Percentiles rank a stretch among this genome's conserved stretches.
phyloP scores from a whole-genome alignment of 139 green algal species.

The Raphidocelis subcapitata region DNA sequence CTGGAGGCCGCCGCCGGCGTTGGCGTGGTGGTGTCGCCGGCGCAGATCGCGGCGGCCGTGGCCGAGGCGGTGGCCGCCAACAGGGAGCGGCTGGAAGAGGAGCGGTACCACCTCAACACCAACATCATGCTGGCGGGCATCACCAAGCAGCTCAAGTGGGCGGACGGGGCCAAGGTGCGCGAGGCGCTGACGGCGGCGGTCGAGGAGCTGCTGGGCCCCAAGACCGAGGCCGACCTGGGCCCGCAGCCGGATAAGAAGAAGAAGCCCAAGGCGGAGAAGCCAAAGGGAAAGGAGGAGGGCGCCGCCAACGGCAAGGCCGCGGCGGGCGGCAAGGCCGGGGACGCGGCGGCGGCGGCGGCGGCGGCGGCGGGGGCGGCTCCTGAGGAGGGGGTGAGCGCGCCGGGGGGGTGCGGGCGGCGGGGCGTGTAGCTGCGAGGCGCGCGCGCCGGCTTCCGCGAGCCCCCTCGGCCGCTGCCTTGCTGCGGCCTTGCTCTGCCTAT shows the following conservation, averaged over 20 bases:
- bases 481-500: too few relatives aligned
- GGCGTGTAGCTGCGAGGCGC: constrained; percentile 7
- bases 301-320: constrained; percentile 1
- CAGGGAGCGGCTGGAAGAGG: constrained; percentile 55
- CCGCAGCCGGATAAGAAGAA: constrained; percentile 67
- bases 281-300: neutral
- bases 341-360: too few relatives aligned
- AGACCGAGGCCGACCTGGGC: constrained; percentile 82
- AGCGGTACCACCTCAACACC: constrained; percentile 77
- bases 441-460: too few relatives aligned
- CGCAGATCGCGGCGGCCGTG: constrained; percentile 72
- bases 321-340: too few relatives aligned
- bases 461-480: too few relatives aligned
- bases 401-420: neutral
- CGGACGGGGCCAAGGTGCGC: constrained; percentile 56
- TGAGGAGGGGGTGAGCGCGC: constrained; percentile 12
- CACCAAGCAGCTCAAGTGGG: constrained; percentile 74
- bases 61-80: constrained; percentile 49
- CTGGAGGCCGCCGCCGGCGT: constrained; percentile 78
- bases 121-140: constrained; percentile 72
- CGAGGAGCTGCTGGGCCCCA: constrained; percentile 75
- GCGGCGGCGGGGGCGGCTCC: constrained; percentile 19
- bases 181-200: constrained; percentile 27
- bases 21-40: constrained; percentile 71
- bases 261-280: constrained; percentile 35